These are phyloP conservation scores for Hypoxylon sp. DNA, from an alignment of 2,329 filamentous ascomycete genomes.

Conservation along the genomic window DNA sequence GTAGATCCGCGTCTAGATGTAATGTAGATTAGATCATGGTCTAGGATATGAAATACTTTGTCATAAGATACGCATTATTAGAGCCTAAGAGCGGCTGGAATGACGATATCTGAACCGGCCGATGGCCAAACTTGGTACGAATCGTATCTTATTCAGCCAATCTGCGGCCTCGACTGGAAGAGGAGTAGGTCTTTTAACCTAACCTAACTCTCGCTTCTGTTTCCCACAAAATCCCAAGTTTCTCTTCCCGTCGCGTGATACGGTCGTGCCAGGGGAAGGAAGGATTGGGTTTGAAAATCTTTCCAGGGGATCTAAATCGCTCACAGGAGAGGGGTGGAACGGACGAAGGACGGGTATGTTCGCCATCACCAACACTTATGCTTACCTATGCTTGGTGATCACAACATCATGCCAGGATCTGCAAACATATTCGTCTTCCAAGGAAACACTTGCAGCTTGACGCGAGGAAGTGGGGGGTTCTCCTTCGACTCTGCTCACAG, in stretches of 20 bases:
- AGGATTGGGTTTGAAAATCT: conserved; percentile 2
- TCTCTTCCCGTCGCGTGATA: conserved; percentile 13
- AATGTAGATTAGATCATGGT: conserved; percentile 30
- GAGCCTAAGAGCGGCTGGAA: conserved; percentile 9
- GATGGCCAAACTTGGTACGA: conserved; percentile 21
- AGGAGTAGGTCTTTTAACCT: conserved; percentile 4
- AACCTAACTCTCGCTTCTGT: conserved; percentile 2
- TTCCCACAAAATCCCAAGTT: background rate
- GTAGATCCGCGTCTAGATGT: conserved; percentile 22
- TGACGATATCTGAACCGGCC: conserved; percentile 28
- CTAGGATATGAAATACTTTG: conserved; percentile 9
- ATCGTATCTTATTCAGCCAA: conserved; percentile 17
- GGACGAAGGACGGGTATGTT: conserved; percentile 20
- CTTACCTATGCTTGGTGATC: conserved; percentile 24
- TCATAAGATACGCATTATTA: conserved; percentile 10
- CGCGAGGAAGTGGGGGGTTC: conserved; percentile 38
- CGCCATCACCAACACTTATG: conserved; percentile 28
- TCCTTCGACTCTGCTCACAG: conserved; percentile 19
- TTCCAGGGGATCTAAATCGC: conserved; percentile 14
- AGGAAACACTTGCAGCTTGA: conserved; percentile 36
- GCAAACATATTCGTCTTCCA: conserved; percentile 36
- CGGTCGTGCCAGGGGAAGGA: conserved; percentile 3
- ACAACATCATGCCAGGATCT: conserved; percentile 42
- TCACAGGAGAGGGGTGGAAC: conserved; percentile 8
- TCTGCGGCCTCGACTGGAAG: conserved; percentile 9